phyloP scores from a whole-genome alignment of 2,329 filamentous ascomycete species.

The Colletotrichum tropicale region DNA sequence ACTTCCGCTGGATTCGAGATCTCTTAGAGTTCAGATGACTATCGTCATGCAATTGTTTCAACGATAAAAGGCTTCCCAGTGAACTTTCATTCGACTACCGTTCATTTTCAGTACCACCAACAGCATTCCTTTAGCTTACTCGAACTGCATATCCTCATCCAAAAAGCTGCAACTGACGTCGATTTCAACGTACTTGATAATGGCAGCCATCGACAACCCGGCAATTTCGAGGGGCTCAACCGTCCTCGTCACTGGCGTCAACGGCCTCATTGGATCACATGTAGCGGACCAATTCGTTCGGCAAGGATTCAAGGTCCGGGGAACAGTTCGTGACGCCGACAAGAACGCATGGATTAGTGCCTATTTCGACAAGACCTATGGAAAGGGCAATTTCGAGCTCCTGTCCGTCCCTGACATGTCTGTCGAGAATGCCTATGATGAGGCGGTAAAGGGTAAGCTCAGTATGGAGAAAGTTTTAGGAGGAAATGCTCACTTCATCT shows the following conservation, averaged over 20 bases:
- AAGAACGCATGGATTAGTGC: slow-evolving; percentile 36
- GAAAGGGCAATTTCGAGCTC: slow-evolving; percentile 36
- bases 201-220: not conserved
- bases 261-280: slow-evolving; percentile 45
- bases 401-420: slow-evolving; percentile 37
- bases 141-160: not conserved
- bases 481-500: not conserved
- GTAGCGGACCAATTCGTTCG: slow-evolving; percentile 41
- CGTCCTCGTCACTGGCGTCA: slow-evolving; percentile 46
- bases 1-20: not conserved
- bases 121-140: not conserved
- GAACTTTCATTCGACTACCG: not conserved
- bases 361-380: slow-evolving; percentile 35
- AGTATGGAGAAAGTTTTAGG: rapidly evolving
- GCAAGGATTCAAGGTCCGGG: slow-evolving; percentile 47
- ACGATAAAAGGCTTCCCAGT: not conserved
- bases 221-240: slow-evolving; percentile 31
- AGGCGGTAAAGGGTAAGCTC: slow-evolving; percentile 29
- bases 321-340: slow-evolving; percentile 39
- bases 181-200: not conserved
- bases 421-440: slow-evolving; percentile 26
- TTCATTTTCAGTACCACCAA: rapidly evolving
- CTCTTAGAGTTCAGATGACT: not conserved
- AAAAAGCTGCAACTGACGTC: not conserved
- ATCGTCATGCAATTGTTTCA: not conserved